Evolutionary conservation across 208 protist genomes (phyloP), one percentile per base, ranked within the genome.

Genomic region (Acanthamoeba polyphaga): DNA sequence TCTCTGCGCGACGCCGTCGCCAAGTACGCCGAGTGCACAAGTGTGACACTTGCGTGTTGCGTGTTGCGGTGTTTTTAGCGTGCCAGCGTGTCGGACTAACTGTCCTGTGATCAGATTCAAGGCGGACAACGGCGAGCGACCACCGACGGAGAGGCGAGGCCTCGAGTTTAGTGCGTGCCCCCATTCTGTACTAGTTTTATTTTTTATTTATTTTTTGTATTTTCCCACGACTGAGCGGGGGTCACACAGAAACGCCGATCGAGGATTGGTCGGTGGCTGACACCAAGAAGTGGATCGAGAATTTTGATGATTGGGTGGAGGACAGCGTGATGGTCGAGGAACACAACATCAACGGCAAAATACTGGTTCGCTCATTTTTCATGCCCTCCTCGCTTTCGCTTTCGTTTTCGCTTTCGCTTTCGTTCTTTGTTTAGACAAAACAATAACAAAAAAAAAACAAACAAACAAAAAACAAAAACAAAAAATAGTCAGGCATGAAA

Each of bases 241-340:
- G 38, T 2, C 80, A 64, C 78, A 64, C 38, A 92, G 87, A 72
- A 12, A 92, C 27, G 17, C 87, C 87, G n/a, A 70, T 74, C 46
- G 64, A 92, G 34, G 22, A 74, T 27, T 92, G 87, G 87, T 49
- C 55, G 19, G 64, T 92, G 17, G 46, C 24, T 12, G 87, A 92
- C 43, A 92, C 87, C 1, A 32, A 74, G 38, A 17, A 92, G 24
- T 92, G 87, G 87, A 68, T 92, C 5, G 0, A 7, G 1, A 68
- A 92, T 34, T 92, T 92, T 27, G 27, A 34, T 3, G 87, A 92
- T 7, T 92, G 87, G 87, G 64, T 92, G 1, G 87, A 92, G 32
- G 87, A 92, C 27, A 72, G 29, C 38, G 87, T 74, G 0, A 24
- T 92, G 5, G 7, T 92, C 32, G 6, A 5, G 0, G 87, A 92